Percentiles rank a stretch among this genome's conserved stretches.
phyloP scores from a whole-genome alignment of 2,329 filamentous ascomycete genomes.

The Nigrospora oryzae region DNA sequence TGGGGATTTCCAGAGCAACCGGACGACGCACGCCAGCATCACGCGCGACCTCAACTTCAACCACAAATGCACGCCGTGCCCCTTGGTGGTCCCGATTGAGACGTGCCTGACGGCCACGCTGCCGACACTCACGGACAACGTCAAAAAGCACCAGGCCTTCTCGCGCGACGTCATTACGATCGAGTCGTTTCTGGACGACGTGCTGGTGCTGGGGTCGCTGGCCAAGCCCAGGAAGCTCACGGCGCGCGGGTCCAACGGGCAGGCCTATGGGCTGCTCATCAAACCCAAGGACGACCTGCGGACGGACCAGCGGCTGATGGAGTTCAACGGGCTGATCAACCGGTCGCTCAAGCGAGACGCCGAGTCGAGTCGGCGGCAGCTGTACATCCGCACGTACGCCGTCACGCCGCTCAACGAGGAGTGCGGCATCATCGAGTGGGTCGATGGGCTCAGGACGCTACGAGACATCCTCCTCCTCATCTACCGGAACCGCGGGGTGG shows the following conservation, averaged over 20 bases:
- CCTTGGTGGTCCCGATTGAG: conserved; percentile 84
- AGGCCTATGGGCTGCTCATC: conserved; percentile 81
- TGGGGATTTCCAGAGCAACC: conserved; percentile 62
- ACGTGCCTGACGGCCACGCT: conserved; percentile 74
- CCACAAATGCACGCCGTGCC: conserved; percentile 72
- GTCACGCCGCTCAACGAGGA: conserved; percentile 97
- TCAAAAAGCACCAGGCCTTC: conserved; percentile 77
- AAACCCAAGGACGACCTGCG: conserved; percentile 97
- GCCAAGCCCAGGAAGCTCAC: conserved; percentile 88
- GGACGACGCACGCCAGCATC: conserved; percentile 62
- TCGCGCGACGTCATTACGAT: conserved; percentile 81
- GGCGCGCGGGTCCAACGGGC: conserved; percentile 81
- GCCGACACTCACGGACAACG: conserved; percentile 63
- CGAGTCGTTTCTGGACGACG: conserved; percentile 72
- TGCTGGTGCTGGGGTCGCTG: conserved; percentile 81
- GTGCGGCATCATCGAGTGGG: conserved; percentile 97
- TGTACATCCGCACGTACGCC: conserved; percentile 95
- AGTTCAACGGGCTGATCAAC: conserved; percentile 98
- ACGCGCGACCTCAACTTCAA: conserved; percentile 74
- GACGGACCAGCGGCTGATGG: conserved; percentile 97
- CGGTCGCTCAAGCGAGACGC: conserved; percentile 85
- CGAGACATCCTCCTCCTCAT: conserved; percentile 79
- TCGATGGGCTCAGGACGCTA: conserved; percentile 89
- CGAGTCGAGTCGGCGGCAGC: conserved; percentile 78
- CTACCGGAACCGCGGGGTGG: conserved; percentile 67